These are phyloP conservation scores for Heliamphora pulchella DNA, from an alignment of 179 eudicot species.

Conservation along the genomic window DNA sequence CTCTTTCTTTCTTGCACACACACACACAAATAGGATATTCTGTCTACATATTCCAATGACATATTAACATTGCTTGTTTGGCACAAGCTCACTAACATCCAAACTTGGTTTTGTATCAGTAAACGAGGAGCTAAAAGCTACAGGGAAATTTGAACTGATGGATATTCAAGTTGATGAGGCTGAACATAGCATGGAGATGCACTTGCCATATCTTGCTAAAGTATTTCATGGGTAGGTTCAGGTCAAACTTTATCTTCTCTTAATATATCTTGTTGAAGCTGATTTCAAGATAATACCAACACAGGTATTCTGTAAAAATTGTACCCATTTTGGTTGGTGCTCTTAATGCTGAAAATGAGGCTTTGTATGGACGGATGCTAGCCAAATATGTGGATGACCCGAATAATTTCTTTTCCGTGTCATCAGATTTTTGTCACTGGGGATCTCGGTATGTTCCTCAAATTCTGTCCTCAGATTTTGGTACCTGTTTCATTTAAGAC, in stretches of 20 bases:
- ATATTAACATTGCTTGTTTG: too few species aligned
- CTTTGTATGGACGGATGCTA: slow-evolving; percentile 60
- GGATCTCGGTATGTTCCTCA: slow-evolving; percentile 67
- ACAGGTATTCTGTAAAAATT: slow-evolving; percentile 69
- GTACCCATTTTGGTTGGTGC: slow-evolving; percentile 96
- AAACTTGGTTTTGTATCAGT: slow-evolving; percentile 30
- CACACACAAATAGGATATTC: too few species aligned
- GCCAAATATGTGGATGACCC: slow-evolving; percentile 92
- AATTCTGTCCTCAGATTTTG: not conserved
- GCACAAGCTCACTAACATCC: not conserved
- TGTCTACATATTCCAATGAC: too few species aligned
- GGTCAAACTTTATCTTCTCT: slow-evolving; percentile 6
- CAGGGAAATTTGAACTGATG: slow-evolving; percentile 85
- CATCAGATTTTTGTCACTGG: slow-evolving; percentile 99
- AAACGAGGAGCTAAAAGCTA: slow-evolving; percentile 74
- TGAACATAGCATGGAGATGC: slow-evolving; percentile 99
- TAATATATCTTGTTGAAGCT: too few species aligned
- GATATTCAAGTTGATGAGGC: slow-evolving; percentile 89
- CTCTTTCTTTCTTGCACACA: too few species aligned
- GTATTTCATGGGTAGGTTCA: slow-evolving; percentile 76
- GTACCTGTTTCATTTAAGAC: not conserved
- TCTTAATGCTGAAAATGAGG: slow-evolving; percentile 72
- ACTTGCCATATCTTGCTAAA: slow-evolving; percentile 96
- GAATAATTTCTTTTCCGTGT: slow-evolving; percentile 87
- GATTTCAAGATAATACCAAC: not conserved